A percentile compares a stretch with the other conserved stretches of the same genome.
Evolutionary conservation across 495 filamentous ascomycete species (phyloP).

Genomic region (Tuber brumale): DNA sequence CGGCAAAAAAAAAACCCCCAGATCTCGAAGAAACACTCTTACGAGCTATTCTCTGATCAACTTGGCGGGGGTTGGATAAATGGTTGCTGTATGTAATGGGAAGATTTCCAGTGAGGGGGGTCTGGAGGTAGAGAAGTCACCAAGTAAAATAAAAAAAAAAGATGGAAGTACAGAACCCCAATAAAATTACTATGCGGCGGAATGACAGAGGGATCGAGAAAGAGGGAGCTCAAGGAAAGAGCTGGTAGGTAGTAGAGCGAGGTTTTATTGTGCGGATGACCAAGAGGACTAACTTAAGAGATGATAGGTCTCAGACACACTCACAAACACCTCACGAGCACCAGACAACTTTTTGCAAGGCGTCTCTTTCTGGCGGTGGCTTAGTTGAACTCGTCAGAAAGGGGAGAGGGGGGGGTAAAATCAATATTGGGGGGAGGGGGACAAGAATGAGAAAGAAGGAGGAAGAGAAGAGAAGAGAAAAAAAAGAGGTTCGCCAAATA

Average conservation of each 20-base stretch:
- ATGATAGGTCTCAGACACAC: not conserved
- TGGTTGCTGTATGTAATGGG: not conserved
- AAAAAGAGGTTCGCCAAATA: not conserved
- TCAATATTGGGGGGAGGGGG: not conserved
- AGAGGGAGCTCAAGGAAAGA: not conserved
- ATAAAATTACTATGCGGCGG: not conserved
- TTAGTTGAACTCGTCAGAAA: constrained; percentile 1
- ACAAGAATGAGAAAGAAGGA: not conserved
- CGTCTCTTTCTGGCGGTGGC: not conserved
- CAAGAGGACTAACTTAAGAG: not conserved
- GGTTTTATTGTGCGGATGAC: constrained; percentile 1
- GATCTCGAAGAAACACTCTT: not conserved
- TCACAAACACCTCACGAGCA: not conserved
- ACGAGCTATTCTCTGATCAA: not conserved
- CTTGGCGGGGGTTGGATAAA: not conserved
- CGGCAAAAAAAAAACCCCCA: not conserved
- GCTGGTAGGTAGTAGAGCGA: not conserved
- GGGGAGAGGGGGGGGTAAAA: not conserved
- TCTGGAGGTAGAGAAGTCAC: not conserved
- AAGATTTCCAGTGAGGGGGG: not conserved
- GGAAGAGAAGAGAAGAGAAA: not conserved
- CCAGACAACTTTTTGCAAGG: not conserved
- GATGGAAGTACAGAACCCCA: not conserved
- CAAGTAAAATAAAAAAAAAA: not conserved
- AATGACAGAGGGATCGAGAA: not conserved